Conservation (phyloP, 257 asterid genomes). For the Paulownia fortunei region DNA sequence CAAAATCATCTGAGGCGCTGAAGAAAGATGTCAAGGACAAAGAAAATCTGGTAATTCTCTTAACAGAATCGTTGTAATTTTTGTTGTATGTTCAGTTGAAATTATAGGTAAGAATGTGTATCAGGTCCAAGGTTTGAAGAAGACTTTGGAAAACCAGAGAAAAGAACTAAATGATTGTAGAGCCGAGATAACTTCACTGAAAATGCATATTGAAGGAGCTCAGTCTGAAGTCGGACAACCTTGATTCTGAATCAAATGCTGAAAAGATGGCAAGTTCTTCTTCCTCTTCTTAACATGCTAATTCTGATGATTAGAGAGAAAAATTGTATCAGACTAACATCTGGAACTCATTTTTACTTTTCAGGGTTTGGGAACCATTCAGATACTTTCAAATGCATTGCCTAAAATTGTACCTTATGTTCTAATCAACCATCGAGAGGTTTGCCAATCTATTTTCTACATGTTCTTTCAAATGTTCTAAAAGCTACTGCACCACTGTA, state of each 20-base stretch:
- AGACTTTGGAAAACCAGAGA: slow-evolving; percentile 59
- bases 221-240: slow-evolving; percentile 52
- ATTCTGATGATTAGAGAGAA: neutral
- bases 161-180: slow-evolving; percentile 74
- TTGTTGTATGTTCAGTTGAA: neutral
- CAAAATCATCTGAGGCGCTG: slow-evolving; percentile 64
- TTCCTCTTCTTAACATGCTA: slow-evolving; percentile 7
- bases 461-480: neutral
- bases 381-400: slow-evolving; percentile 73
- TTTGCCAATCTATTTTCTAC: slow-evolving; percentile 31
- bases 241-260: slow-evolving; percentile 45
- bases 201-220: slow-evolving; percentile 72
- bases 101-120: slow-evolving; percentile 13
- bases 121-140: slow-evolving; percentile 68
- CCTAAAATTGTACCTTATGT: slow-evolving; percentile 75
- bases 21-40: slow-evolving; percentile 78
- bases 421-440: slow-evolving; percentile 81
- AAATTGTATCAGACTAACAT: slow-evolving; percentile 10
- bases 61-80: neutral
- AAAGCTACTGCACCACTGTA: neutral
- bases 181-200: slow-evolving; percentile 79
- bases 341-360: neutral
- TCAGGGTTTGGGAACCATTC: slow-evolving; percentile 76
- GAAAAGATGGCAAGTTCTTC: slow-evolving; percentile 53
- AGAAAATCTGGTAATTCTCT: slow-evolving; percentile 55